These are phyloP conservation scores for Rhynchospora pubera DNA, from an alignment of 176 grass and related monocot genomes.

Conservation along the genomic window DNA sequence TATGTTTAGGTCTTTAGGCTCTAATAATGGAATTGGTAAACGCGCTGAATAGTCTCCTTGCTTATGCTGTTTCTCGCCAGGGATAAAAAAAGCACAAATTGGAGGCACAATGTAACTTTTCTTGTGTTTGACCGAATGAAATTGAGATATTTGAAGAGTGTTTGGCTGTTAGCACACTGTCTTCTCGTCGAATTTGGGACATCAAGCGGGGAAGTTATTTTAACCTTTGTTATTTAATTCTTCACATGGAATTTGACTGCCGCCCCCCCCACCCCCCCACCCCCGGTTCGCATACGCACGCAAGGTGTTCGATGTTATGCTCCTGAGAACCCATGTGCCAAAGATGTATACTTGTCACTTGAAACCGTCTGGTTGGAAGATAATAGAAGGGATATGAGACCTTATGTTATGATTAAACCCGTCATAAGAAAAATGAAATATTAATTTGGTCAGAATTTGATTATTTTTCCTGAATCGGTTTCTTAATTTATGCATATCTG, in stretches of 20 bases:
- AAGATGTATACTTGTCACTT: not conserved
- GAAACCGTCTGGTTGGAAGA: constrained; percentile 9
- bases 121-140: too few relatives aligned
- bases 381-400: not conserved
- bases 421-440: not conserved
- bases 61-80: too few relatives aligned
- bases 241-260: too few relatives aligned
- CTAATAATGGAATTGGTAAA: too few relatives aligned
- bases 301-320: not conserved
- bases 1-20: too few relatives aligned
- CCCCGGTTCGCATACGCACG: not conserved
- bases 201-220: not conserved
- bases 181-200: too few relatives aligned
- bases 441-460: not conserved
- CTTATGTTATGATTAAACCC: not conserved
- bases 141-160: not conserved
- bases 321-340: not conserved
- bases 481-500: not conserved
- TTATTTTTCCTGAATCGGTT: not conserved
- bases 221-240: not conserved
- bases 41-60: too few relatives aligned
- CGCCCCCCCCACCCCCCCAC: too few relatives aligned
- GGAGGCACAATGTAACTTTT: too few relatives aligned
- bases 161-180: too few relatives aligned
- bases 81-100: too few relatives aligned